Evolutionary conservation across 805 yeast species (phyloP).

Genomic region (Saccharomycopsis sp.): DNA sequence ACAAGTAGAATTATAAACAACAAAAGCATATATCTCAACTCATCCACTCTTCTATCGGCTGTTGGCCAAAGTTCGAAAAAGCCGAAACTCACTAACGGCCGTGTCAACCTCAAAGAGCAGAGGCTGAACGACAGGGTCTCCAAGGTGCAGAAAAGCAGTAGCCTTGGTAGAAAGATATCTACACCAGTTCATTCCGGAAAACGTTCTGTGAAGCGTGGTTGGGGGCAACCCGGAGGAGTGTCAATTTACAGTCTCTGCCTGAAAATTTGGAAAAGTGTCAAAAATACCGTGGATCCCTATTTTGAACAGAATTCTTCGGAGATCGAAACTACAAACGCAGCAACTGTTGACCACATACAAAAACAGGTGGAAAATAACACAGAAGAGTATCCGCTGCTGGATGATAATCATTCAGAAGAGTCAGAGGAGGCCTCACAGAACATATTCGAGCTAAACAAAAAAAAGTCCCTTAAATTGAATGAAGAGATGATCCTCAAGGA

Average conservation of each 20-base stretch:
- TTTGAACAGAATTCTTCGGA: background rate
- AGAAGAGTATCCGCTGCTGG: too few relatives aligned
- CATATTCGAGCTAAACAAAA: slow-evolving; percentile 5
- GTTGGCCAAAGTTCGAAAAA: background rate
- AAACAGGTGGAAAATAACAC: background rate
- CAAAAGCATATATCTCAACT: background rate
- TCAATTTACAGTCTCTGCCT: background rate
- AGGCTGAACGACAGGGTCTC: background rate
- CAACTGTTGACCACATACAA: too few relatives aligned
- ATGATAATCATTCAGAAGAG: slow-evolving; percentile 3
- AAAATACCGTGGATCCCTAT: slow-evolving; percentile 3
- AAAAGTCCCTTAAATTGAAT: slow-evolving; percentile 8
- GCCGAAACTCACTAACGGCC: background rate
- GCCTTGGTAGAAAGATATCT: background rate
- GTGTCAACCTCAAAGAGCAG: too few relatives aligned
- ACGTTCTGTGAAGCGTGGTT: background rate
- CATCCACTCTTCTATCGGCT: background rate
- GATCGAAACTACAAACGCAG: background rate
- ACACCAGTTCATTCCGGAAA: too few relatives aligned
- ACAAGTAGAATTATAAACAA: background rate
- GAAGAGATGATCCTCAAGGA: slow-evolving; percentile 2
- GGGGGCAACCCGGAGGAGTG: background rate
- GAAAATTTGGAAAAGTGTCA: slow-evolving; percentile 3
- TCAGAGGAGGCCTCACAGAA: background rate
- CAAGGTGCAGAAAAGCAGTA: background rate